Conservation (phyloP, 176 grass and related monocot species). For the Oryza glaberrima region DNA sequence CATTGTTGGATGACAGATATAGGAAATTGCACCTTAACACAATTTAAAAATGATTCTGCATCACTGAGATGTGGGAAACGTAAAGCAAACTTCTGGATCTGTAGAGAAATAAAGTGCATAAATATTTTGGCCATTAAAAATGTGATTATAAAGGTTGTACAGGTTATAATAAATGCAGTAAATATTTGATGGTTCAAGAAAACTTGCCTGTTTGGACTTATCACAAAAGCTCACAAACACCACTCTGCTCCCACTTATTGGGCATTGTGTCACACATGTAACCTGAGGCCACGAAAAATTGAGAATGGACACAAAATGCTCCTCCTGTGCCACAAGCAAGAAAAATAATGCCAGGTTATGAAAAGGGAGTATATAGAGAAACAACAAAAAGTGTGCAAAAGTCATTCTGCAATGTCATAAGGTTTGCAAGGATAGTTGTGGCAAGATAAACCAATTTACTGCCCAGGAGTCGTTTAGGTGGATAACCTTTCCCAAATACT, state of each 20-base stretch:
- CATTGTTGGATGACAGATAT: slow-evolving; percentile 19
- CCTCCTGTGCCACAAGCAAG: slow-evolving; percentile 62
- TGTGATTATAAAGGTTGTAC: background rate
- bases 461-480: background rate
- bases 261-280: slow-evolving; percentile 74
- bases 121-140: slow-evolving; percentile 36
- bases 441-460: background rate
- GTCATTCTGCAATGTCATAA: background rate
- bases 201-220: slow-evolving; percentile 64
- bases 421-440: background rate
- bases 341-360: background rate
- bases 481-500: background rate
- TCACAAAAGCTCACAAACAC: slow-evolving; percentile 85
- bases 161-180: slow-evolving; percentile 21
- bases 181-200: slow-evolving; percentile 30
- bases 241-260: slow-evolving; percentile 75
- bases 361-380: background rate
- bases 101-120: slow-evolving; percentile 26
- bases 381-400: background rate
- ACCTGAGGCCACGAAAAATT: slow-evolving; percentile 88
- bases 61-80: slow-evolving; percentile 60
- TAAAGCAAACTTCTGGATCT: slow-evolving; percentile 94
- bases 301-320: slow-evolving; percentile 78
- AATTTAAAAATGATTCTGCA: slow-evolving; percentile 74
- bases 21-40: slow-evolving; percentile 54